A percentile compares a stretch with the other conserved stretches of the same genome.
phyloP scores from a whole-genome alignment of 495 filamentous ascomycete species.

The Bryoglossum gracile region DNA sequence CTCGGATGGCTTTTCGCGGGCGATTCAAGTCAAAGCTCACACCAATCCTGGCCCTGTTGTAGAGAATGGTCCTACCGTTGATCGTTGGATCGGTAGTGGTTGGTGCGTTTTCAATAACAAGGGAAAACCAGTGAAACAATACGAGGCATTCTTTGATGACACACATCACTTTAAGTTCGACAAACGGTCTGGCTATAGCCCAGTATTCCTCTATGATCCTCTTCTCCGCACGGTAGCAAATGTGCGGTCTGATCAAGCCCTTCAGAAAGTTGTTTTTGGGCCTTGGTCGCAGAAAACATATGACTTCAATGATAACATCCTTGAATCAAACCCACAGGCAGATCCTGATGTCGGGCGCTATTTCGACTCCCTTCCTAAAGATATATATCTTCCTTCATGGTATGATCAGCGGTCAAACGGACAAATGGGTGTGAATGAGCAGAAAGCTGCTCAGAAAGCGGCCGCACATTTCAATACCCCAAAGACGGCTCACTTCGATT shows the following conservation, averaged over 20 bases:
- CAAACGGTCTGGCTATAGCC: neutral
- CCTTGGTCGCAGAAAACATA: neutral
- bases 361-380: neutral
- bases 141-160: neutral
- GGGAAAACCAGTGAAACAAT: neutral
- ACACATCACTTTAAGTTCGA: neutral
- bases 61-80: neutral
- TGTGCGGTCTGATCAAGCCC: neutral
- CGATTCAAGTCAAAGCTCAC: neutral
- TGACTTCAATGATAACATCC: neutral
- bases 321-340: neutral
- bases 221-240: neutral
- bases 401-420: neutral
- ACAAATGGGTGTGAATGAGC: neutral
- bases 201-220: neutral
- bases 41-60: neutral
- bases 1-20: neutral
- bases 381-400: neutral
- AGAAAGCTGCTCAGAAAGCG: neutral
- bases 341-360: neutral
- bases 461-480: neutral
- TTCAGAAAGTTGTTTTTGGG: neutral
- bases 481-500: neutral
- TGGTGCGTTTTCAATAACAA: neutral
- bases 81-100: neutral